Evolutionary conservation across 352 stramenopile species (phyloP), one percentile per base, ranked within the genome.

Genomic region (Phytopythium delawarense): DNA sequence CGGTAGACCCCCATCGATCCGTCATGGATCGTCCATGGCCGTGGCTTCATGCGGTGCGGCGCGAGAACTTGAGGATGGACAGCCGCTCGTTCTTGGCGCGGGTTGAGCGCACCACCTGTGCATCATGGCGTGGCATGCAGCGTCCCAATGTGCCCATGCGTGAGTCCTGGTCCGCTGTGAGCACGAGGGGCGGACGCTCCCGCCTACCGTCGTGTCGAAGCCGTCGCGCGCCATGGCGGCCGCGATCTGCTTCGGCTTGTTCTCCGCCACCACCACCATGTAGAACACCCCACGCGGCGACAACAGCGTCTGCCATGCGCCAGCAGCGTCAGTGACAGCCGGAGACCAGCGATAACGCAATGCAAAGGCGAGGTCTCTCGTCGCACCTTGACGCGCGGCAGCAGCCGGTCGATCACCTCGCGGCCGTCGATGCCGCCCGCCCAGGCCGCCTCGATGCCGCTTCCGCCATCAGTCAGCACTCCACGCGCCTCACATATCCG

Each of bases 221-320:
- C 87, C 84, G 42, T 92, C 70, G 11, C 64, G 67, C 0, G 70
- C 69, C 16, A 97, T 72, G 59, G 92, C 78, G n/a, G 69, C 59
- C 11, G 72, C 81, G 40, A 99, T 97, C 66, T 99, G 81, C 49
- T 94, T 87, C 4, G 97, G 97, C 64, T 96, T 91, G 78, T 99
- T 99, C 66, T 99, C 97, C 48, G 96, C 84, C 1, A 99, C 96
- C 7, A 96, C 90, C n/a, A 99, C 91, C 78, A 99, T 89, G 74
- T 99, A 99, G 57, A 98, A 98, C 7, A 98, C 84, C 13, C 97
- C 97, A 21, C 37, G 64, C 4, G 80, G 70, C 1, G 88, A 96
- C 12, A 98, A 53, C 49, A 98, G 35, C 28, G 75, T 44, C 78
- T 89, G 15, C 44, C 40, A 23, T 9, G 15, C 15, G 15, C 53